Base-by-base conservation (phyloP, 371 early-diverging fungal genomes). In the Encephalitozoon romaleae region DNA sequence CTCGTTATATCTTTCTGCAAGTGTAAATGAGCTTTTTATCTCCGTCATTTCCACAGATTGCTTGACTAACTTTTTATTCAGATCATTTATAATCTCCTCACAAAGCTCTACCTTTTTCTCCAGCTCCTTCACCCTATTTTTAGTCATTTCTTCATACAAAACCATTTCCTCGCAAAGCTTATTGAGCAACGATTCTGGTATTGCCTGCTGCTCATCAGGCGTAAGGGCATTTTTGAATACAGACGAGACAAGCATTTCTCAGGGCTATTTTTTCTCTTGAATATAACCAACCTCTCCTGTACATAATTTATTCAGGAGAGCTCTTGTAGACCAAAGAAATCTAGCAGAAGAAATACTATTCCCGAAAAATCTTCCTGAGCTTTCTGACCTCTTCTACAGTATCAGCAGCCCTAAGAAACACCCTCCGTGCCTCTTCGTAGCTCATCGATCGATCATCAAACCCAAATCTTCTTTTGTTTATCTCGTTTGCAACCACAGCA, bases 381-480 rank as follows among this genome's bases (percentile, higher is more conserved):
- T 34, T 59, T 38, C 34, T 9, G 3, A 59, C 34, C 34, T 59
- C 34, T 59, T 59, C 59, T 12, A 18, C 30, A 34, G 15, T 34
- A 30, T 30, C n/a, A 6, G 34, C 59, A 9, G 5, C 59, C 5
- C 59, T 59, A 3, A n/a, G 18, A 59, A 59, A 59, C 6, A 18
- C 34, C 34, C 59, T 59, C n/a, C 21, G 11, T 12, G 59, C 30
- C 34, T 59, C 59, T 0, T 25, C 59, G 21, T 59, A 59, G 3
- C 59, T 21, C 38, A 30, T 59, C 3, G 59, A 32, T 2, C 38
- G 34, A 12, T 59, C n/a, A 6, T 34, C 59, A 34, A 59, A 38
- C 6, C 59, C 59, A 32, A 54, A 39, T 34, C 65, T 63, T 38
- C 73, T 42, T 65, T 65, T 72, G 49, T 52, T 52, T 51, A 72